These are phyloP conservation scores for Mycena metata DNA, from an alignment of 768 basidiomycete genomes.

Conservation along the genomic window DNA sequence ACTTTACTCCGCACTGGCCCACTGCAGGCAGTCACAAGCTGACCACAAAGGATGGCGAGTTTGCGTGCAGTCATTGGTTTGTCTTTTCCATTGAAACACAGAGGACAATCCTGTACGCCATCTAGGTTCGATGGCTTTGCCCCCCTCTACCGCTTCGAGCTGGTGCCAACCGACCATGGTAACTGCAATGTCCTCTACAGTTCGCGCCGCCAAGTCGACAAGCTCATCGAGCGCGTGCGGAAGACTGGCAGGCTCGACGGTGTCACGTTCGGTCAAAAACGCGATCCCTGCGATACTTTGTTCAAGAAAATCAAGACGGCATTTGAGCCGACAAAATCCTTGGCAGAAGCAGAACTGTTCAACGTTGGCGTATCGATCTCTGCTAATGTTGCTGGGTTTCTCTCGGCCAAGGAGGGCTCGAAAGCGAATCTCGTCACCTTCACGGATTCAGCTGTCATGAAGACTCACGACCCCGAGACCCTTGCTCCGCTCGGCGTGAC, in stretches of 20 bases:
- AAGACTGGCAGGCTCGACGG: constrained; percentile 29
- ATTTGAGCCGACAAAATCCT: constrained; percentile 14
- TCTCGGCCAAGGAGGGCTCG: neutral
- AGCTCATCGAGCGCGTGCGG: constrained; percentile 45
- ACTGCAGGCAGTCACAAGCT: constrained; percentile 38
- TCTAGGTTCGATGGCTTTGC: constrained; percentile 58
- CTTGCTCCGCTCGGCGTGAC: constrained; percentile 51
- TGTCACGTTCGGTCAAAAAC: constrained; percentile 39
- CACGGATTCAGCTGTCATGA: constrained; percentile 47
- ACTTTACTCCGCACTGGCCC: constrained; percentile 56
- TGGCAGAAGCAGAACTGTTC: neutral
- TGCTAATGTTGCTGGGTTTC: constrained; percentile 41
- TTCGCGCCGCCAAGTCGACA: constrained; percentile 48
- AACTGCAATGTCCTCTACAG: constrained; percentile 47
- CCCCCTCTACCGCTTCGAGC: constrained; percentile 56
- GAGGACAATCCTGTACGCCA: constrained; percentile 49
- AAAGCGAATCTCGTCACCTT: constrained; percentile 43
- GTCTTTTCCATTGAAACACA: constrained; percentile 25
- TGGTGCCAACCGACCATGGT: constrained; percentile 40
- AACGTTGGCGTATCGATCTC: constrained; percentile 41
- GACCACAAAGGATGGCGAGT: constrained; percentile 6
- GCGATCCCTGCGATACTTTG: constrained; percentile 44
- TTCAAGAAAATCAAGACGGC: constrained; percentile 45
- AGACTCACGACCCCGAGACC: constrained; percentile 52
- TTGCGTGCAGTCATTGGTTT: constrained; percentile 10